A percentile compares a stretch with the other conserved stretches of the same genome.
phyloP scores from a whole-genome alignment of 306 rosid species.

The Quercus alba region DNA sequence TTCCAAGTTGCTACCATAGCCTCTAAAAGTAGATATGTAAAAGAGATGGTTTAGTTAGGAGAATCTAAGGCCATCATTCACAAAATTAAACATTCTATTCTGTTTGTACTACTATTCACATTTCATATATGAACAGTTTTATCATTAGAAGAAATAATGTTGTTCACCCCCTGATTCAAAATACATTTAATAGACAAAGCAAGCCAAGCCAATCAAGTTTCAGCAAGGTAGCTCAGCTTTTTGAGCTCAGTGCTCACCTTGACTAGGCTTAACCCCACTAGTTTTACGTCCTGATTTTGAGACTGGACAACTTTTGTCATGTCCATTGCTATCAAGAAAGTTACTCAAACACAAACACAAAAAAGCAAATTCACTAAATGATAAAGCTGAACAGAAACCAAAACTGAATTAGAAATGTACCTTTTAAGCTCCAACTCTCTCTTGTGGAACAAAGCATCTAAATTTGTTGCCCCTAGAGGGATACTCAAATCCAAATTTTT shows the following conservation, averaged over 20 bases:
- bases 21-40: conserved; percentile 29
- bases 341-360: neutral
- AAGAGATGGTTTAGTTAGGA: neutral
- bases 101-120: neutral
- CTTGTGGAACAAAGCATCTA: conserved; percentile 46
- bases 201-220: too few relatives aligned
- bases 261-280: neutral
- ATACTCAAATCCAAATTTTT: conserved; percentile 49
- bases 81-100: neutral
- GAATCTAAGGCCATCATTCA: neutral
- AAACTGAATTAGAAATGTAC: conserved; percentile 22
- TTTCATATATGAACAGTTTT: neutral
- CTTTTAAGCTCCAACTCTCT: conserved; percentile 60
- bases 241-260: neutral
- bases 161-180: neutral
- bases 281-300: neutral
- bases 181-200: too few relatives aligned
- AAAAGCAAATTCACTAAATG: neutral
- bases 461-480: conserved; percentile 34
- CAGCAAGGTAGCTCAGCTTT: too few relatives aligned
- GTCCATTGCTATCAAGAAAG: neutral
- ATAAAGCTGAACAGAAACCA: neutral
- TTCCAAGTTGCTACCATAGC: conserved; percentile 48
- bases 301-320: neutral
- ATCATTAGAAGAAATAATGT: neutral